These are phyloP conservation scores for Ogataea neopini DNA, from an alignment of 805 yeast species.

Conservation along the genomic window DNA sequence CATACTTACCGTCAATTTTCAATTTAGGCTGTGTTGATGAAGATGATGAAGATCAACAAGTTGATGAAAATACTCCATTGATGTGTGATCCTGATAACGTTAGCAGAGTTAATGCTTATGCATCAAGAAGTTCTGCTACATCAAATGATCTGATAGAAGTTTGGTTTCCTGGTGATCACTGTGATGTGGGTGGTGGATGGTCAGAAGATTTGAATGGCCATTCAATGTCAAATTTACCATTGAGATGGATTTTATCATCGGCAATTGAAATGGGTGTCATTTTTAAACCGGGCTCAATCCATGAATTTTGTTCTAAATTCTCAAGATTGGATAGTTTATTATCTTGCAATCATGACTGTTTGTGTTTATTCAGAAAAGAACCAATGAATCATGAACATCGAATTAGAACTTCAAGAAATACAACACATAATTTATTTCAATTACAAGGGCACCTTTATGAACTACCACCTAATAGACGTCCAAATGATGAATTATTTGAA, in stretches of 20 bases:
- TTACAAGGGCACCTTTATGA: not conserved
- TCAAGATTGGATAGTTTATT: conserved; percentile 44
- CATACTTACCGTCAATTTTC: conserved; percentile 34
- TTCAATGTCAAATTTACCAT: conserved; percentile 48
- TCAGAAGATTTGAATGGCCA: conserved; percentile 45
- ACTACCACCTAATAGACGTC: conserved; percentile 3
- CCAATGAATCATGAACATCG: conserved; percentile 19
- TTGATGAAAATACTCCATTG: not conserved
- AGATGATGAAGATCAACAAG: conserved; percentile 10
- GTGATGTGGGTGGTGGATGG: conserved; percentile 75
- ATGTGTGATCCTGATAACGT: conserved; percentile 13
- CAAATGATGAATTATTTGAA: conserved; percentile 15
- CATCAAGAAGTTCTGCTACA: conserved; percentile 6
- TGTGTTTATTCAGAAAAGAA: conserved; percentile 32
- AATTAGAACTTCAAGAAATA: not conserved
- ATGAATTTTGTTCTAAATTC: conserved; percentile 41
- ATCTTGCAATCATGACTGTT: conserved; percentile 54
- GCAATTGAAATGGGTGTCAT: conserved; percentile 51
- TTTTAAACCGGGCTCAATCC: conserved; percentile 44
- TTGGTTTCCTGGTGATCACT: conserved; percentile 72
- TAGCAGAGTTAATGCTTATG: conserved; percentile 26
- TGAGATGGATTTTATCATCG: conserved; percentile 63
- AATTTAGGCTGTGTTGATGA: conserved; percentile 15
- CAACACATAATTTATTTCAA: not conserved
- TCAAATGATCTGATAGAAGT: conserved; percentile 47